These are phyloP conservation scores for Aspergillus hiratsukae DNA, from an alignment of 2,329 filamentous ascomycete species.

Conservation along the genomic window DNA sequence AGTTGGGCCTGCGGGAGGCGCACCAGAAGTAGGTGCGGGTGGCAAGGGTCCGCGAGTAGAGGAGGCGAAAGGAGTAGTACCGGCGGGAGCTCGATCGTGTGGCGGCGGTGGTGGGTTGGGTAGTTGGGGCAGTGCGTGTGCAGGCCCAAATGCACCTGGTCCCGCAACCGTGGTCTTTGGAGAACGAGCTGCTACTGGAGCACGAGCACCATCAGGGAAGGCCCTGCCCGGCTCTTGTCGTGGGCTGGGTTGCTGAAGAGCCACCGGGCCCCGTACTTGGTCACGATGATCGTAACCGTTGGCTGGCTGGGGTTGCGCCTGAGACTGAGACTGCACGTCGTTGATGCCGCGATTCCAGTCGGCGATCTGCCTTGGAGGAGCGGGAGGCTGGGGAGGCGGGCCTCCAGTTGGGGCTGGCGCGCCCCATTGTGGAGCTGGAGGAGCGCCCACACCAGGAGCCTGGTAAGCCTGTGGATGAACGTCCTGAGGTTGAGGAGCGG, in stretches of 20 bases:
- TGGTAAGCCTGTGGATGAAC: conserved; percentile 95
- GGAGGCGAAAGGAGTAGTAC: conserved; percentile 24
- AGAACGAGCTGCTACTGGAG: conserved; percentile 54
- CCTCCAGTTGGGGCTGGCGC: conserved; percentile 56
- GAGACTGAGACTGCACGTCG: conserved; percentile 63
- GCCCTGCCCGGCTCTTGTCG: conserved; percentile 65
- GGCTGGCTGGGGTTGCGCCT: conserved; percentile 36
- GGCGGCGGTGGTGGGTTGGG: conserved; percentile 43
- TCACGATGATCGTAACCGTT: conserved; percentile 82
- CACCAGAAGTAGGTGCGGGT: conserved; percentile 28
- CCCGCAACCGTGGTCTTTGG: conserved; percentile 54
- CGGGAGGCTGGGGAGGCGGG: conserved; percentile 54
- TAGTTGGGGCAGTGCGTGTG: conserved; percentile 50
- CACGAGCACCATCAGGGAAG: conserved; percentile 63
- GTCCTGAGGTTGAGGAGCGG: conserved; percentile 73
- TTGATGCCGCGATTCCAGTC: conserved; percentile 67
- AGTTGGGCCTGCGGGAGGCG: conserved; percentile 42
- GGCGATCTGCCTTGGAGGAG: conserved; percentile 57
- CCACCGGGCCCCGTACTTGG: conserved; percentile 62
- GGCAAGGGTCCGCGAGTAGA: conserved; percentile 43
- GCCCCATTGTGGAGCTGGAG: conserved; percentile 85
- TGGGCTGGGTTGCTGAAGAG: conserved; percentile 70
- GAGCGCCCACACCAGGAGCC: conserved; percentile 72
- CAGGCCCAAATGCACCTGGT: conserved; percentile 47
- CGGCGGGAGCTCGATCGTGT: conserved; percentile 35